Base-by-base conservation (phyloP, 306 rosid genomes). In the Alnus glutinosa region DNA sequence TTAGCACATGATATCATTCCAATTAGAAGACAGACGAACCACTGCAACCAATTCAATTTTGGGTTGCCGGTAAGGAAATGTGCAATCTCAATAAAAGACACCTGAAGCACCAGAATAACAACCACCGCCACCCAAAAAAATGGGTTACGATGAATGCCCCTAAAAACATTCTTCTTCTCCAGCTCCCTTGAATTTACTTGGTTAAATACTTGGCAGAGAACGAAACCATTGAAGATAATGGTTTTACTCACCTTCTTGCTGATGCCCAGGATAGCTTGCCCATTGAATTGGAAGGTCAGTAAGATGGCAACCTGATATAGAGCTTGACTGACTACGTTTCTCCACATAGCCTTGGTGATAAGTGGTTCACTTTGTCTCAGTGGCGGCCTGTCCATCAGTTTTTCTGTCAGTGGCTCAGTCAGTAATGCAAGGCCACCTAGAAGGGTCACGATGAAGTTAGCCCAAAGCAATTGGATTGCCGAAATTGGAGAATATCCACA, bases 141-240 rank as follows among this genome's bases (percentile, higher is more conserved):
- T 3, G 15, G 74, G 32, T 37, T 64, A 15, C 14, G 72, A 67
- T 14, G 74, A 50, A 68, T 75, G 5, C 18, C 62, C 37, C 54
- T 49, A 9, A 81, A 75, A 2, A 55, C 30, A 15, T 75, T 69
- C 54, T 75, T 75, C 77, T 68, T 55, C 61, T 47, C 75, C 7
- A 30, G 15, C 44, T 77, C 85, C 70, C 81, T 62, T 39, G 81
- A 36, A 34, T 55, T 82, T 10, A 82, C 23, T 32, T 39, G 70
- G 16, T 72, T 82, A 64, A 62, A 82, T 7, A 77, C 51, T 72
- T 77, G 81, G 64, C 85, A 82, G 9, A 82, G 66, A n/a, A 82
- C 69, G 46, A 52, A 71, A 47, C 54, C n/a, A 69, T 71, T 82
- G 52, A 82, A 77, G 64, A 82, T 49, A 4, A 70, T 70, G 70